Conservation (phyloP, 192 early-diverging fungal genomes). For the Umbelopsis isabellina region DNA sequence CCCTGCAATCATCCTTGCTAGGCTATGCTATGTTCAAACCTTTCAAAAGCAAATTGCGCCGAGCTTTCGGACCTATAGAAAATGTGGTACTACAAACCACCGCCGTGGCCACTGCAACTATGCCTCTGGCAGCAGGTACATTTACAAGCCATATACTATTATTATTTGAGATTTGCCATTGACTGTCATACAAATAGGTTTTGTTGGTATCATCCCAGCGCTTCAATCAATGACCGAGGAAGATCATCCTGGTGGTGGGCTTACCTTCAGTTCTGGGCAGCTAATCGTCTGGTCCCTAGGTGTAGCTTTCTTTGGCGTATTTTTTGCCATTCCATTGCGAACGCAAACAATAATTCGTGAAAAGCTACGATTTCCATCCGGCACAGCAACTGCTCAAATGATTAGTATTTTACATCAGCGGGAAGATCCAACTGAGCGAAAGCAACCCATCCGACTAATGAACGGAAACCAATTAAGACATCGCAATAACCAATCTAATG, state of each 20-base stretch:
- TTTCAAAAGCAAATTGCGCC: slow-evolving; percentile 41
- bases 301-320: slow-evolving; percentile 88
- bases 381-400: slow-evolving; percentile 87
- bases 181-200: slow-evolving; percentile 43
- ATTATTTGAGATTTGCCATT: neutral
- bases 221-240: slow-evolving; percentile 65
- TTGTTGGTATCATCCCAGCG: slow-evolving; percentile 83
- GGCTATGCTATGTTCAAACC: slow-evolving; percentile 82
- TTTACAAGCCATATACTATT: neutral
- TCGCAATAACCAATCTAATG: neutral
- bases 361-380: slow-evolving; percentile 83
- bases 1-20: slow-evolving; percentile 69
- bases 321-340: slow-evolving; percentile 83
- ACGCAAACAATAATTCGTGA: slow-evolving; percentile 79
- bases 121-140: slow-evolving; percentile 71
- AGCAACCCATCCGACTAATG: neutral
- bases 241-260: slow-evolving; percentile 53
- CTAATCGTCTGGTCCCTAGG: slow-evolving; percentile 77
- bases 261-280: slow-evolving; percentile 34
- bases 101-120: slow-evolving; percentile 82
- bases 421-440: slow-evolving; percentile 46
- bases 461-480: slow-evolving; percentile 16
- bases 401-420: slow-evolving; percentile 72
- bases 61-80: slow-evolving; percentile 76
- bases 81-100: slow-evolving; percentile 87